Base-by-base conservation (phyloP, 345 rosid genomes). In the Lepidium sativum region DNA sequence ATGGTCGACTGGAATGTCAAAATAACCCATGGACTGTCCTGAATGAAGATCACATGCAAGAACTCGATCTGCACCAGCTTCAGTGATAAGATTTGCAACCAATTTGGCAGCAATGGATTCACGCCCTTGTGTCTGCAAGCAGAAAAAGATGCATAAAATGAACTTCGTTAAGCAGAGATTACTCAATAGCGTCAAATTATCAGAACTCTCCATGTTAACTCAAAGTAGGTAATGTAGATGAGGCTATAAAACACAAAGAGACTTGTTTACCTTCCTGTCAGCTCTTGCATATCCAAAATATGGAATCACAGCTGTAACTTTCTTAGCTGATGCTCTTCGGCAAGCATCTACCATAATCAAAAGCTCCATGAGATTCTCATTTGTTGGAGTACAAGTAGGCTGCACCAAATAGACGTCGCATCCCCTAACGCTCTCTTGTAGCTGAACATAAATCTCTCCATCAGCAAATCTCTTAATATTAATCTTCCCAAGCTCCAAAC, bases 221-320 rank as follows among this genome's bases (percentile, higher is more conserved):
- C 13, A 37, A 39, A 25, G 13, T 4, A 32, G 16, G 5, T 29
- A 67, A 67, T 6, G 50, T 47, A 51, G 6, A 45, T 1, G 6
- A 45, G 8, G 29, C 51, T 20, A 23, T 33, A 54, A 9, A 54
- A 34, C 16, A 34, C 16, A 18, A 18, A 15, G n/a, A 32, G 56
- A 29, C 0, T 32, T 5, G 0, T 27, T 74, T 67, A 75, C 98
- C 97, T 92, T 92, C 71, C 98, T 80, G 70, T 92, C 97, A 73
- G 98, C 98, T 77, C 98, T 79, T 35, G 98, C 98, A 71, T 92
- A 92, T 50, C 97, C 98, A 76, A 92, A 92, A 78, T 92, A 92
- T 0, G 98, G 98, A 77, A 92, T 87, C 15, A 92, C 98, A 1
- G 87, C 97, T 20, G 97, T 92, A 16, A 92, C 88, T 70, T 69